Conservation (phyloP, 768 basidiomycete genomes). For the Cyclocybe cylindracea region DNA sequence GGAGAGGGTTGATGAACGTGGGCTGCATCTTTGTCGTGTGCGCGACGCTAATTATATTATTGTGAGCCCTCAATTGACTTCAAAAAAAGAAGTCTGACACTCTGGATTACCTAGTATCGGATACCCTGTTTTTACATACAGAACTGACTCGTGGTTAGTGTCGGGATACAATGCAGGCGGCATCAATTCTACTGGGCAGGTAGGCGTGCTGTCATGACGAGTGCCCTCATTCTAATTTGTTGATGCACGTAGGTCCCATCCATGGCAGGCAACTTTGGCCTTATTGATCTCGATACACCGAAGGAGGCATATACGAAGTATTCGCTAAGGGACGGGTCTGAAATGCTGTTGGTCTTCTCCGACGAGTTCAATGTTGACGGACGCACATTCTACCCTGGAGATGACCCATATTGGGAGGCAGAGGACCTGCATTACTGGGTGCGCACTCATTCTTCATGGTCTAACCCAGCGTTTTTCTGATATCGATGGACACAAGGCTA, state of each 20-base stretch:
- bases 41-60: slow-evolving; percentile 48
- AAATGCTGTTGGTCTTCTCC: slow-evolving; percentile 66
- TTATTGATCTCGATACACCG: slow-evolving; percentile 64
- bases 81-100: background rate
- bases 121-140: slow-evolving; percentile 46
- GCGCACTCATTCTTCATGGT: slow-evolving; percentile 1
- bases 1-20: slow-evolving; percentile 69
- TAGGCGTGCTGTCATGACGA: slow-evolving; percentile 19
- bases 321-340: slow-evolving; percentile 59
- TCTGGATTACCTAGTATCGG: slow-evolving; percentile 34
- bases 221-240: slow-evolving; percentile 13
- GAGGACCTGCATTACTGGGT: slow-evolving; percentile 81
- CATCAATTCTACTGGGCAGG: slow-evolving; percentile 70
- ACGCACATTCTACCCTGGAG: slow-evolving; percentile 77
- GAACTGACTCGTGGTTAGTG: slow-evolving; percentile 16
- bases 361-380: slow-evolving; percentile 83
- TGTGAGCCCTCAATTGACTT: slow-evolving; percentile 45
- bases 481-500: slow-evolving; percentile 38
- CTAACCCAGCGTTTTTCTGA: background rate
- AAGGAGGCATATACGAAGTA: slow-evolving; percentile 50
- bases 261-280: slow-evolving; percentile 53
- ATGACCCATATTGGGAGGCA: slow-evolving; percentile 87
- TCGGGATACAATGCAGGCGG: slow-evolving; percentile 48
- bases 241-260: slow-evolving; percentile 52
- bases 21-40: slow-evolving; percentile 66